These are phyloP conservation scores for Fagus sylvatica DNA, from an alignment of 306 rosid species.

Conservation along the genomic window DNA sequence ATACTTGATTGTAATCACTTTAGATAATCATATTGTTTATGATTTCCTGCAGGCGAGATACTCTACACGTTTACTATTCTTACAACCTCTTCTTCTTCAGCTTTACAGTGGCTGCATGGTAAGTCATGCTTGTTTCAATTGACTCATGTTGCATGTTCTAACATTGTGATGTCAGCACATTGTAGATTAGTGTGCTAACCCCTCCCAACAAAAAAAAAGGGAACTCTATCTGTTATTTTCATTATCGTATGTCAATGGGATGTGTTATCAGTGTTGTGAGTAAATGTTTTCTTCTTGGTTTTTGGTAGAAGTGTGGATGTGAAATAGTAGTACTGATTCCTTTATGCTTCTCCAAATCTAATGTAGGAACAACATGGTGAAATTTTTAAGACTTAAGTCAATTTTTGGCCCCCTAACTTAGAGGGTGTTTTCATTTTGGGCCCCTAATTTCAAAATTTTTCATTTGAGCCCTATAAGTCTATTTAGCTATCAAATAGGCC, in stretches of 20 bases:
- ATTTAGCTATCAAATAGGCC: no score
- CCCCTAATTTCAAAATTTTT: no score
- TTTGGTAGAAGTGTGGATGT: background rate
- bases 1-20: background rate
- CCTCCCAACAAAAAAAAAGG: background rate
- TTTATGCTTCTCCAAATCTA: background rate
- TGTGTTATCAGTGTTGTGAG: no score
- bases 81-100: constrained; percentile 75
- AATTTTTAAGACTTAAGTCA: no score
- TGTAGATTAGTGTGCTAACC: background rate
- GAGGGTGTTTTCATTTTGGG: no score
- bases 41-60: constrained; percentile 55
- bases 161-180: background rate
- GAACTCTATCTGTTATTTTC: background rate
- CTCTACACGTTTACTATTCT: constrained; percentile 76
- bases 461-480: no score
- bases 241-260: background rate
- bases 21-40: background rate
- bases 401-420: no score
- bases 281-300: background rate
- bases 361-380: background rate
- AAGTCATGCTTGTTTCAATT: constrained; percentile 32
- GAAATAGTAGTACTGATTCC: background rate
- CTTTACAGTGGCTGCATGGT: constrained; percentile 90
- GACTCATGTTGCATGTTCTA: background rate